Conservation (phyloP, 352 stramenopile species). For the Pythium phragmitis region DNA sequence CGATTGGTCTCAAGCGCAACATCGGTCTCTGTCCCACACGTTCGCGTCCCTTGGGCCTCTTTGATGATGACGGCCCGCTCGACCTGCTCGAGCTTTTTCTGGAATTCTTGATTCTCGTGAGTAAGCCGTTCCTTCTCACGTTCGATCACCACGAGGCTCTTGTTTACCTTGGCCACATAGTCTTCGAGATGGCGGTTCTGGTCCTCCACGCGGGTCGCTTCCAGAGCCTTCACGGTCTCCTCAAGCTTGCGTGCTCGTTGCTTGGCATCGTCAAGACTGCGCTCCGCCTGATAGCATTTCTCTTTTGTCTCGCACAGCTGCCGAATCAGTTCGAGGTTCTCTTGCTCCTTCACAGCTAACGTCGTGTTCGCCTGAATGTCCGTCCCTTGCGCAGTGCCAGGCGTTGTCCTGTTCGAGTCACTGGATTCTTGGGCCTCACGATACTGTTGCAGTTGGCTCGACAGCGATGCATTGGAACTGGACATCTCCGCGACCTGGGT, state of each 20-base stretch:
- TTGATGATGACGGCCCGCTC: conserved; percentile 1
- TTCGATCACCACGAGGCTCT: conserved; percentile 19
- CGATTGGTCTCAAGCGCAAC: conserved; percentile 3
- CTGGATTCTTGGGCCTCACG: neutral
- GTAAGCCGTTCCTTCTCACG: conserved; percentile 11
- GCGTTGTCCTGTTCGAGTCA: neutral
- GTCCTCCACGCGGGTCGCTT: conserved; percentile 17
- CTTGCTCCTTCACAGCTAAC: conserved; percentile 33
- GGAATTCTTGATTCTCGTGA: conserved; percentile 19
- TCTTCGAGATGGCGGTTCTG: conserved; percentile 11
- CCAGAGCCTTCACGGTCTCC: neutral
- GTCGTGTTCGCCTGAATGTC: neutral
- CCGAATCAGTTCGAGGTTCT: conserved; percentile 45
- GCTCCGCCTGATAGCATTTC: conserved; percentile 21
- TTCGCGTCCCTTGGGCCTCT: conserved; percentile 6
- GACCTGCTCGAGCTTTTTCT: conserved; percentile 5
- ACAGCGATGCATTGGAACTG: conserved; percentile 24
- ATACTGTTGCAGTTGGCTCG: conserved; percentile 10
- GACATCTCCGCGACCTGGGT: conserved; percentile 24
- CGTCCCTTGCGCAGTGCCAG: neutral
- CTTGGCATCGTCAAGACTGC: conserved; percentile 4
- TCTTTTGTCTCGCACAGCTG: conserved; percentile 42
- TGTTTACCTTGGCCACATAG: conserved; percentile 25
- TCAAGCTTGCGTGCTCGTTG: conserved; percentile 11
- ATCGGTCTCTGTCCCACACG: conserved; percentile 21